A percentile compares a stretch with the other conserved stretches of the same genome.
Conservation (phyloP, 192 early-diverging fungal genomes). For the Coemansia sp. region DNA sequence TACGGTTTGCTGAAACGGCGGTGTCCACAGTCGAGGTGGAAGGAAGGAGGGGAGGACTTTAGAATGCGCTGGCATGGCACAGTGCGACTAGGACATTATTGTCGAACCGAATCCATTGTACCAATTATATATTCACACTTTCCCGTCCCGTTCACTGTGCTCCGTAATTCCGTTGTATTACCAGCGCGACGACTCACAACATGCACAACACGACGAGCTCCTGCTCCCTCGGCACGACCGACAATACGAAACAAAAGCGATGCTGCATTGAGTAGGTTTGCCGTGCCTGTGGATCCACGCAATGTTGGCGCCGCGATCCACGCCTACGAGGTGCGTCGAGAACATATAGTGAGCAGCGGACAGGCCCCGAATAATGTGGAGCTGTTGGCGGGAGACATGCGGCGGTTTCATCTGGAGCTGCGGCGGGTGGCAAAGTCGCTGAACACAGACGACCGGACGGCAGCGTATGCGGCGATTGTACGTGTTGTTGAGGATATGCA, state of each 20-base stretch:
- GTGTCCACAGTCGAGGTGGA: not conserved
- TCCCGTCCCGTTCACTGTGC: not conserved
- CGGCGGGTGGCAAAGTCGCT: constrained; percentile 7
- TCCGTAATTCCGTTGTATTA: not conserved
- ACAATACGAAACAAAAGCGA: not conserved
- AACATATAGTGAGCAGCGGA: not conserved
- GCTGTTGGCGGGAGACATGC: constrained; percentile 20
- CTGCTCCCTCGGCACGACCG: not conserved
- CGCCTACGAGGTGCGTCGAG: constrained; percentile 14
- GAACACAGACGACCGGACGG: not conserved
- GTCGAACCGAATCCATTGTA: not conserved
- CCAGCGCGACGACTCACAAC: not conserved
- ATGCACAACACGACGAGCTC: not conserved
- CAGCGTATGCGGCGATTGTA: constrained; percentile 10
- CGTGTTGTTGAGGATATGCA: constrained; percentile 36
- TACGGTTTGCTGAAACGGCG: no score
- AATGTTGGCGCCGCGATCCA: not conserved
- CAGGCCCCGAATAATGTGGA: not conserved
- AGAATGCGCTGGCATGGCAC: constrained; percentile 3
- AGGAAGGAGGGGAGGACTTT: not conserved
- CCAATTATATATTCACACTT: not conserved
- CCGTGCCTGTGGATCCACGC: not conserved
- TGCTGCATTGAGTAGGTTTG: not conserved
- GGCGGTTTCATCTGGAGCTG: constrained; percentile 24
- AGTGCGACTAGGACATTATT: not conserved